Conservation (phyloP, 495 filamentous ascomycete genomes). For the Penicillium riverlandense region DNA sequence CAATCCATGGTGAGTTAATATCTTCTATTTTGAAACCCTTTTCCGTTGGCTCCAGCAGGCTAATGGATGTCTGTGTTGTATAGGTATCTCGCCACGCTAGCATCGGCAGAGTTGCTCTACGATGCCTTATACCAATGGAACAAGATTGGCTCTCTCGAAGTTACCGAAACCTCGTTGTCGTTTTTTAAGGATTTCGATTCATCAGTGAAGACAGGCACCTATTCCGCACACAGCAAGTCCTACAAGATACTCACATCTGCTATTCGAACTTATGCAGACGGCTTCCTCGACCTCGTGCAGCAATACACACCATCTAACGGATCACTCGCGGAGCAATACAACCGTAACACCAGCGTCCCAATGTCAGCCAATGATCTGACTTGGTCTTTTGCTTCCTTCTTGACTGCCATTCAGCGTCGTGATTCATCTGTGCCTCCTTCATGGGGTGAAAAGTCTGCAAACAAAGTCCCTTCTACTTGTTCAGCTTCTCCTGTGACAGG, state of each 20-base stretch:
- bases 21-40: too few species aligned
- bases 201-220: slow-evolving; percentile 42
- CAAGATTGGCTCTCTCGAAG: slow-evolving; percentile 38
- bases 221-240: slow-evolving; percentile 32
- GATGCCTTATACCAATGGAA: slow-evolving; percentile 56
- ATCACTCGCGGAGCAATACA: slow-evolving; percentile 54
- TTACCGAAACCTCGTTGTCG: slow-evolving; percentile 45
- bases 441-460: slow-evolving; percentile 45
- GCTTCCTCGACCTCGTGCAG: slow-evolving; percentile 48
- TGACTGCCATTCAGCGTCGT: slow-evolving; percentile 43
- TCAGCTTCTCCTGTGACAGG: slow-evolving; percentile 24
- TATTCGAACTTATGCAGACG: slow-evolving; percentile 57
- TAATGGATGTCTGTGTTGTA: too few species aligned
- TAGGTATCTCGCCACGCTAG: slow-evolving; percentile 51
- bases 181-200: slow-evolving; percentile 53
- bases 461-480: slow-evolving; percentile 41
- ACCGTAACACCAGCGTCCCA: slow-evolving; percentile 40
- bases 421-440: slow-evolving; percentile 44
- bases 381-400: slow-evolving; percentile 46
- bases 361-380: slow-evolving; percentile 49
- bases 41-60: too few species aligned
- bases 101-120: slow-evolving; percentile 60
- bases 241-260: slow-evolving; percentile 46
- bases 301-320: slow-evolving; percentile 44
- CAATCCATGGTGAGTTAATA: slow-evolving; percentile 45